These are phyloP conservation scores for Mallotus nudiflorus DNA, from an alignment of 345 rosid genomes.

Conservation along the genomic window DNA sequence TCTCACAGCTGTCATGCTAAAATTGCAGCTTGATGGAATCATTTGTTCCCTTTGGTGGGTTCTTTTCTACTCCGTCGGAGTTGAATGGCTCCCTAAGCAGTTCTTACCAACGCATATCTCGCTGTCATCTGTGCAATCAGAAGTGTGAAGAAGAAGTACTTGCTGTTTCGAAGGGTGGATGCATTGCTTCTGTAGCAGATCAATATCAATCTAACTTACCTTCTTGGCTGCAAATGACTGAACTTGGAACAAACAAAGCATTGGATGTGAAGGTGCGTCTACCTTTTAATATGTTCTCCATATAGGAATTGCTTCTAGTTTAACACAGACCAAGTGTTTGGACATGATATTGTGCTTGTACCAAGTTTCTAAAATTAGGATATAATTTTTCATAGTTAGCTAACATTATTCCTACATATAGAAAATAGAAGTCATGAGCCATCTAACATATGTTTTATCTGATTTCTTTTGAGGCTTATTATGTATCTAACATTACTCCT, in stretches of 20 bases:
- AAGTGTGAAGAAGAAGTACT: slow-evolving; percentile 47
- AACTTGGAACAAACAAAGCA: slow-evolving; percentile 40
- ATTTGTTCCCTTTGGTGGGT: slow-evolving; percentile 89
- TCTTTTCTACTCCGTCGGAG: slow-evolving; percentile 68
- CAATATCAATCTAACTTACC: slow-evolving; percentile 59
- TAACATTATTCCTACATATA: background rate
- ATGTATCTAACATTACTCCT: background rate
- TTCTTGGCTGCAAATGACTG: slow-evolving; percentile 73
- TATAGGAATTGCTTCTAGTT: background rate
- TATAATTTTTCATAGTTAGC: background rate
- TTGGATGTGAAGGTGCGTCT: slow-evolving; percentile 46
- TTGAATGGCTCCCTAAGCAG: slow-evolving; percentile 42
- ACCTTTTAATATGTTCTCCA: slow-evolving; percentile 20
- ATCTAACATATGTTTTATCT: background rate
- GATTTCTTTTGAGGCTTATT: background rate
- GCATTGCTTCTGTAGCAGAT: slow-evolving; percentile 53
- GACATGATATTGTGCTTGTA: background rate
- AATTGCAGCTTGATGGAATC: slow-evolving; percentile 86
- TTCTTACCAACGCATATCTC: slow-evolving; percentile 30
- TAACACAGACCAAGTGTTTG: background rate
- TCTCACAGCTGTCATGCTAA: slow-evolving; percentile 17
- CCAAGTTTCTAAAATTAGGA: background rate
- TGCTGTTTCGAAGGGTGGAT: slow-evolving; percentile 38
- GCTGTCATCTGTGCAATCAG: slow-evolving; percentile 40
- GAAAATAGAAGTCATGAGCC: background rate